phyloP scores from a whole-genome alignment of 495 filamentous ascomycete genomes.

The Hypoxylon fuscum region DNA sequence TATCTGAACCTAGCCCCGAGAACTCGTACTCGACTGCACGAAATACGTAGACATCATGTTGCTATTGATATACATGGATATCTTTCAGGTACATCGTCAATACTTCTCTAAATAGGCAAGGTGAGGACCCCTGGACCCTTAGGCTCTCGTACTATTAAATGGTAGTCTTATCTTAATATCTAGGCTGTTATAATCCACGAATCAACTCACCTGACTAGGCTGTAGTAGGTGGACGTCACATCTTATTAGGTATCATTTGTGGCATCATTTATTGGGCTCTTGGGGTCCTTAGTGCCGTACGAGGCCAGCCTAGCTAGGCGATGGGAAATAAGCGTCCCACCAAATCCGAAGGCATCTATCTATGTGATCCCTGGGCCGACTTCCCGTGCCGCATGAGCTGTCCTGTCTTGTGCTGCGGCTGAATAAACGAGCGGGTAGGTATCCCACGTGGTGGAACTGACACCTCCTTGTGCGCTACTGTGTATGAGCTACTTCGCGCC shows the following conservation, averaged over 20 bases:
- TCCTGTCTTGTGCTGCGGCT: constrained; percentile 28
- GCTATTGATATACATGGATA: constrained; percentile 18
- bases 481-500: constrained; percentile 2
- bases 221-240: background rate
- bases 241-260: constrained; percentile 7
- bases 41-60: constrained; percentile 23
- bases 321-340: constrained; percentile 15
- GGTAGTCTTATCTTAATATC: background rate
- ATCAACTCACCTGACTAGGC: background rate
- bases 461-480: background rate
- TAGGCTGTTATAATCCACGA: background rate
- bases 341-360: constrained; percentile 3
- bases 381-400: constrained; percentile 6
- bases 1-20: constrained; percentile 24
- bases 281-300: constrained; percentile 6
- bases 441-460: constrained; percentile 33
- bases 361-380: constrained; percentile 15
- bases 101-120: background rate
- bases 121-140: background rate
- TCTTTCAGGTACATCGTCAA: background rate
- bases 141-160: background rate
- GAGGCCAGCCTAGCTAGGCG: constrained; percentile 1
- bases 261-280: constrained; percentile 7
- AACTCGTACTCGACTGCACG: constrained; percentile 36
- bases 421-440: constrained; percentile 17